A percentile compares a stretch with the other conserved stretches of the same genome.
Evolutionary conservation across 768 basidiomycete species (phyloP).

Genomic region (Leucocoprinus sp.): DNA sequence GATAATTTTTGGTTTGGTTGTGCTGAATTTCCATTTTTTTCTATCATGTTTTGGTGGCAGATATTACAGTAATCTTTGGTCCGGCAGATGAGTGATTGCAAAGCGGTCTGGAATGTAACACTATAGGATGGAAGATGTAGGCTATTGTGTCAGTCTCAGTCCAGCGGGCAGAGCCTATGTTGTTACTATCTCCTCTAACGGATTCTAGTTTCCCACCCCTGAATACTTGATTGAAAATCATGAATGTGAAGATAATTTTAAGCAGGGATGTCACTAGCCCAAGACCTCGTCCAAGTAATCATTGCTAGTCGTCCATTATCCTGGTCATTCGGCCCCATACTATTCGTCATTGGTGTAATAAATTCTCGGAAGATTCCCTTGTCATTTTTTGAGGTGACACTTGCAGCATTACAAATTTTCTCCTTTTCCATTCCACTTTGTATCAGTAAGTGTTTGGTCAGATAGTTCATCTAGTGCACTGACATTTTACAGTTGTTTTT

Average conservation of each 20-base stretch:
- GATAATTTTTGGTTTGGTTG: slow-evolving; percentile 2
- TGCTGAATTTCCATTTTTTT: neutral
- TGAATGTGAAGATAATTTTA: too few species aligned
- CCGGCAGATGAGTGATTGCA: too few species aligned
- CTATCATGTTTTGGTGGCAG: neutral
- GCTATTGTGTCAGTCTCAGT: too few species aligned
- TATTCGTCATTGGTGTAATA: slow-evolving; percentile 11
- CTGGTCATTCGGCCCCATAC: slow-evolving; percentile 12
- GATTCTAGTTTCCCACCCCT: too few species aligned
- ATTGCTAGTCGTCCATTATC: slow-evolving; percentile 11
- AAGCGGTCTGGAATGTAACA: neutral
- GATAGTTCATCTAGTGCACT: neutral
- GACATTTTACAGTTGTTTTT: slow-evolving; percentile 11
- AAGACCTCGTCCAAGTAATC: neutral
- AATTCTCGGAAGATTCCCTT: slow-evolving; percentile 8
- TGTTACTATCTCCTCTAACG: too few species aligned
- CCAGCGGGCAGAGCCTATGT: too few species aligned
- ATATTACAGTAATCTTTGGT: too few species aligned
- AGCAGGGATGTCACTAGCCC: slow-evolving; percentile 1
- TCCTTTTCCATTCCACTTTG: slow-evolving; percentile 8
- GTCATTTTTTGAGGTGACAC: neutral
- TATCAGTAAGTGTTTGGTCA: slow-evolving; percentile 3
- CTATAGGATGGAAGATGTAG: too few species aligned
- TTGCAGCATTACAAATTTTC: slow-evolving; percentile 5
- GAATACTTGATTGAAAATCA: too few species aligned